A percentile compares a stretch with the other conserved stretches of the same genome.
phyloP scores from a whole-genome alignment of 192 early-diverging fungal species.

The Phlyctochytrium arcticum region DNA sequence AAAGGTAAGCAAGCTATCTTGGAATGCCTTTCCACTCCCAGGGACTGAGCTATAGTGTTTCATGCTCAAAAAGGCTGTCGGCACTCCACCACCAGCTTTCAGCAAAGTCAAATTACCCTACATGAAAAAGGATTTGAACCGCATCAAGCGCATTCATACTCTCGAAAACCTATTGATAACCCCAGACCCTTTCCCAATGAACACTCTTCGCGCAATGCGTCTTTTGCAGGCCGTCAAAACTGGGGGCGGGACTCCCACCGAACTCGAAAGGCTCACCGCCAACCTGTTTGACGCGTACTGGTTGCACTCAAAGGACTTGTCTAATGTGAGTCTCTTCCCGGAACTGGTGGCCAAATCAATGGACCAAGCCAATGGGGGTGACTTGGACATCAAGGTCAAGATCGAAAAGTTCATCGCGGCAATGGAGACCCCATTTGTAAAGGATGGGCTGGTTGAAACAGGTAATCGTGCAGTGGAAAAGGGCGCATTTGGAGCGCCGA shows the following conservation, averaged over 20 bases:
- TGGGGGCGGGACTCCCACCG: not conserved
- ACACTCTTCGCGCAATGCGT: conserved; percentile 29
- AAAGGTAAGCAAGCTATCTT: conserved; percentile 8
- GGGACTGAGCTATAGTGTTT: not conserved
- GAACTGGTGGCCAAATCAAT: not conserved
- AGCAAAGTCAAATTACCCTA: conserved; percentile 30
- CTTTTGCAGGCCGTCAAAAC: conserved; percentile 28
- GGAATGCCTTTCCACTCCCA: not conserved
- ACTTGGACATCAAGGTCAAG: not conserved
- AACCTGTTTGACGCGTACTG: conserved; percentile 3
- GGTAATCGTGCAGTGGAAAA: conserved; percentile 21
- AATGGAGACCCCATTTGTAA: conserved; percentile 17
- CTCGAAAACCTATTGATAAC: not conserved
- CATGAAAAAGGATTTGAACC: conserved; percentile 23
- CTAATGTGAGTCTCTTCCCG: too few relatives aligned
- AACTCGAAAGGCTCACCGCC: not conserved
- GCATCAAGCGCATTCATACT: conserved; percentile 2
- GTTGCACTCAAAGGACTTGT: conserved; percentile 1
- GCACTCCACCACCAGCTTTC: conserved; percentile 34
- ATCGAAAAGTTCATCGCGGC: not conserved
- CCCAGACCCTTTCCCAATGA: conserved; percentile 26
- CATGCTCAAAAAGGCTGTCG: conserved; percentile 2
- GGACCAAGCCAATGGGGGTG: not conserved
- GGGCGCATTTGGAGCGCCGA: conserved; percentile 44
- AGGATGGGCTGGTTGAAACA: conserved; percentile 16